Base-by-base conservation (phyloP, 495 filamentous ascomycete species). In the Tuber aestivum region DNA sequence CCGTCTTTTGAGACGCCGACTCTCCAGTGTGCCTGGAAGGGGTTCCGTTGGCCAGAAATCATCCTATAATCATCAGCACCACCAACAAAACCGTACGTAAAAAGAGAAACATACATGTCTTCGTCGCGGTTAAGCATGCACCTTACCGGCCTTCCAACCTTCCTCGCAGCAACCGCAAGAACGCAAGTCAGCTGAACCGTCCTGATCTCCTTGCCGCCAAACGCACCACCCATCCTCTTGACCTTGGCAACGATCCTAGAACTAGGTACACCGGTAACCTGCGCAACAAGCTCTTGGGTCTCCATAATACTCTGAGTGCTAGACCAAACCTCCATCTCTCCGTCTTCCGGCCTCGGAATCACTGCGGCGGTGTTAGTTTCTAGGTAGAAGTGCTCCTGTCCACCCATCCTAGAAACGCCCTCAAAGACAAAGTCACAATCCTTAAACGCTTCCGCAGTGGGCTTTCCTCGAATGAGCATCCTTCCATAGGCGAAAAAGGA, bases 371-470 rank as follows among this genome's bases (percentile, higher is more conserved):
- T 80, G 61, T 85, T 84, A 4, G 85, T 86, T 72, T 86, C 85
- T 3, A 86, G 80, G 65, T 86, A 86, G 71, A 86, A 86, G 48
- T 86, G 84, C 71, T 86, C 85, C 76, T 86, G 85, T 10, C 85
- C 85, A 61, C 84, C 85, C 44, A 85, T 84, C 69, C 78, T 85
- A 37, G 83, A 81, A 41, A 78, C 78, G 9, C 85, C 84, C 72
- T 84, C 82, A 69, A 85, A 84, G 10, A 84, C 65, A 40, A 76
- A 56, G 72, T 85, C 83, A 70, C 85, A 85, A 56, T 83, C 73
- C 10, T 79, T 80, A 69, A 85, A 84, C 12, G 82, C 82, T 21
- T 84, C 83, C 16, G 77, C 73, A 69, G 84, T 75, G 7, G 84
- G 82, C 32, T 41, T 76, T 16, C 85, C 85, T 42, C 84, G 83